A percentile compares a stretch with the other conserved stretches of the same genome.
These are phyloP conservation scores for Nakazawaea populi DNA, from an alignment of 805 yeast species.

Conservation along the genomic window DNA sequence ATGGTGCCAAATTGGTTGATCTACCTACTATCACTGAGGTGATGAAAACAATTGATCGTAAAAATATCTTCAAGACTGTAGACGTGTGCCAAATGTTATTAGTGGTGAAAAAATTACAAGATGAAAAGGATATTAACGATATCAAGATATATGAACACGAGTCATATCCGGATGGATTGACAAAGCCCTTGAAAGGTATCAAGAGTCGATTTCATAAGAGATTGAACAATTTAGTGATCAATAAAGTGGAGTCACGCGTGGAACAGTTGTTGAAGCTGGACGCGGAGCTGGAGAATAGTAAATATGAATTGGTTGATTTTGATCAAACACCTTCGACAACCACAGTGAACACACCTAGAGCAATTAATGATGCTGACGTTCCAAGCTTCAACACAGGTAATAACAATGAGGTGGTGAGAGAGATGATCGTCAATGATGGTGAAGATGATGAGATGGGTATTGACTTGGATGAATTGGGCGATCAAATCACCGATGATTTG, in stretches of 20 bases:
- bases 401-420: conserved; percentile 21
- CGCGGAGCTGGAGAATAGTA: conserved; percentile 75
- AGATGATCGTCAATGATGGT: conserved; percentile 21
- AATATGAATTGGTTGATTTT: conserved; percentile 68
- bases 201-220: conserved; percentile 68
- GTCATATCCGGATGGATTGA: conserved; percentile 67
- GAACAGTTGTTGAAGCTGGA: conserved; percentile 71
- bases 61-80: conserved; percentile 79
- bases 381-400: not conserved
- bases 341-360: conserved; percentile 21
- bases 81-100: conserved; percentile 84
- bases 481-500: conserved; percentile 10
- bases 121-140: conserved; percentile 40
- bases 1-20: conserved; percentile 82
- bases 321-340: conserved; percentile 30
- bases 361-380: conserved; percentile 6
- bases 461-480: conserved; percentile 8
- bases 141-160: conserved; percentile 23
- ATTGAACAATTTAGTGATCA: conserved; percentile 64
- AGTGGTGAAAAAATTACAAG: conserved; percentile 50
- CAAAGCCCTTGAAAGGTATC: conserved; percentile 73
- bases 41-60: conserved; percentile 82
- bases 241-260: conserved; percentile 73
- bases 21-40: conserved; percentile 85
- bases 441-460: conserved; percentile 17